Evolutionary conservation across 2,329 filamentous ascomycete genomes (phyloP), one percentile per base, ranked within the genome.

Genomic region (Hymenoscyphus infarciens): DNA sequence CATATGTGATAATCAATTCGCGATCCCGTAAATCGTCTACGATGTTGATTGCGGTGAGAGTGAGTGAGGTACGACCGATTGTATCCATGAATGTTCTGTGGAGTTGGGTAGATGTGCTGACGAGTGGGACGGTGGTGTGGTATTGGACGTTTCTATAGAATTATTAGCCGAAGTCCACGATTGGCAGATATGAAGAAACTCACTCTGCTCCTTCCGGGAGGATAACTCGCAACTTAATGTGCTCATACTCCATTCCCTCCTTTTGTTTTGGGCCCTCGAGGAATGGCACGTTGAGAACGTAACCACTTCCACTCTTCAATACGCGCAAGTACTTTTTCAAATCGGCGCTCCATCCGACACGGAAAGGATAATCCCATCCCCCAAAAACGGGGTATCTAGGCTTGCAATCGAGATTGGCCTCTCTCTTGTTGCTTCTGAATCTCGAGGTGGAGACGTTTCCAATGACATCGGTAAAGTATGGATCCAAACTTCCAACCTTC

Each of bases 341-440:
- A 68, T 96, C 87, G 59, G 90, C 88, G 79, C 98, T 96, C 95
- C 95, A 99, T 69, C 95, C 95, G 62, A 98, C 87, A 63, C 90
- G 91, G 81, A 98, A 99, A 68, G 91, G 95, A 78, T 97, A 98
- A 77, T 96, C 97, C 95, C 95, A 99, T 64, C 91, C 92, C 64
- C 95, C 95, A 72, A 97, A 99, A 27, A 99, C 77, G n/a, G 95
- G 95, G 77, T 96, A 99, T 59, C 95, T 87, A 22, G 95, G 95
- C 81, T 93, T 95, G 66, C 97, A 82, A 77, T 97, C 93, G 31
- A 99, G 83, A 52, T 89, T 80, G n/a, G 91, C 89, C 76, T 94
- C 90, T 25, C 89, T 87, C 74, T 83, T 85, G 74, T 86, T 90
- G 69, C 82, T 86, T 66, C 93, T 85, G 83, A 96, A 99, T 66